Conservation (phyloP, 1,284 basidiomycete species). For the Sporisorium reilianum region DNA sequence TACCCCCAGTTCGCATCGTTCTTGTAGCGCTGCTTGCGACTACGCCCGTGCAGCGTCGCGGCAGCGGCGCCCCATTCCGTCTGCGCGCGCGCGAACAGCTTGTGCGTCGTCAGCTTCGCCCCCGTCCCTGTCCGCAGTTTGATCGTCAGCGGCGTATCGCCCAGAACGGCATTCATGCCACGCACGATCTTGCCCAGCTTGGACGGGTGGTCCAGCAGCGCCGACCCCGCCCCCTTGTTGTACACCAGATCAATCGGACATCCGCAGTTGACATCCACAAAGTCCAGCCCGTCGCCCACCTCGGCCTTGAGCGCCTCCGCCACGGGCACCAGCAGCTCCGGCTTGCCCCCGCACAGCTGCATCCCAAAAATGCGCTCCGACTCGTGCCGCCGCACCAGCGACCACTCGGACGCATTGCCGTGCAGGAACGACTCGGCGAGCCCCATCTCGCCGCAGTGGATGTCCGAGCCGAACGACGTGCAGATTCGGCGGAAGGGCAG, state of each 20-base stretch:
- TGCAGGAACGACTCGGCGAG: constrained; percentile 59
- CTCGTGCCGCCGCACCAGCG: constrained; percentile 74
- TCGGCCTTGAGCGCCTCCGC: constrained; percentile 86
- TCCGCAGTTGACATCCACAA: constrained; percentile 94
- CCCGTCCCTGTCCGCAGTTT: constrained; percentile 86
- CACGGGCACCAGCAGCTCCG: constrained; percentile 78
- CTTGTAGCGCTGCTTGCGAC: constrained; percentile 67
- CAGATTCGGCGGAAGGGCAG: constrained; percentile 93
- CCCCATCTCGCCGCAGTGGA: constrained; percentile 91
- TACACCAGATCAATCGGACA: constrained; percentile 98
- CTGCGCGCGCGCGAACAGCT: constrained; percentile 86
- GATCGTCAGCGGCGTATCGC: constrained; percentile 93
- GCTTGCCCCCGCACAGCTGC: constrained; percentile 75
- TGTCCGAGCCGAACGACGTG: constrained; percentile 86
- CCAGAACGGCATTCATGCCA: constrained; percentile 91
- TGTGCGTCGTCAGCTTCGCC: constrained; percentile 77
- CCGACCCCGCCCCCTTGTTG: constrained; percentile 88
- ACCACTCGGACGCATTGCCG: constrained; percentile 64
- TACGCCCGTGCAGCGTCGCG: constrained; percentile 87
- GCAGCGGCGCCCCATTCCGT: constrained; percentile 82
- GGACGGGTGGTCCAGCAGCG: constrained; percentile 84
- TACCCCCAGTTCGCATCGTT: constrained; percentile 68
- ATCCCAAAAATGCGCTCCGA: constrained; percentile 91
- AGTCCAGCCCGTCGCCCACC: constrained; percentile 77
- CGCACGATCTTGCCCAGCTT: constrained; percentile 87